Conservation (phyloP, 768 basidiomycete species). For the Pisolithus tinctorius region DNA sequence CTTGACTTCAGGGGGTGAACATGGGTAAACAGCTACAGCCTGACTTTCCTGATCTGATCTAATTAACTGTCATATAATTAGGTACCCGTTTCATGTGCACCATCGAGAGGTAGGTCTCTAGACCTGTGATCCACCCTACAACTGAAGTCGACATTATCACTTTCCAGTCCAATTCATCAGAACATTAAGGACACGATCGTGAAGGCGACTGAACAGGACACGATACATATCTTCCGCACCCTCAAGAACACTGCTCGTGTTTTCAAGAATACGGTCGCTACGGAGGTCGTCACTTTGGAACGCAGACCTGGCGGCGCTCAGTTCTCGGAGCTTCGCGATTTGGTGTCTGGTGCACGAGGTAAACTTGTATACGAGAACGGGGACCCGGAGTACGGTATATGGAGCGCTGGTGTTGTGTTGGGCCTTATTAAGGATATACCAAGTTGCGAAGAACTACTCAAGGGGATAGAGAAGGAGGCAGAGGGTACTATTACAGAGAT, state of each 20-base stretch:
- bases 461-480: constrained; percentile 66
- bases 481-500: constrained; percentile 57
- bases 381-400: constrained; percentile 83
- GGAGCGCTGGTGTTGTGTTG: constrained; percentile 61
- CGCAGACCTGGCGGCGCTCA: constrained; percentile 75
- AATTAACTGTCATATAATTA: constrained; percentile 5
- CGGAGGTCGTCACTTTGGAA: constrained; percentile 84
- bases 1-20: constrained; percentile 61
- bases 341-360: constrained; percentile 68
- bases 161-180: constrained; percentile 71
- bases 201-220: constrained; percentile 73
- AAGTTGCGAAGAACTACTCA: constrained; percentile 67
- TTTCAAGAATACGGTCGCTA: constrained; percentile 76
- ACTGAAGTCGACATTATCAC: not conserved
- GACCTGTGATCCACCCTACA: not conserved
- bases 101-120: constrained; percentile 54
- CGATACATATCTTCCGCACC: constrained; percentile 86
- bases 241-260: constrained; percentile 80
- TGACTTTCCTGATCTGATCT: not conserved
- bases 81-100: constrained; percentile 91
- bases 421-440: constrained; percentile 82
- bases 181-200: constrained; percentile 91
- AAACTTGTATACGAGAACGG: constrained; percentile 74
- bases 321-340: constrained; percentile 77
- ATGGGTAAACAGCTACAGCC: constrained; percentile 44